Percentiles rank a stretch among this genome's conserved stretches.
phyloP scores from a whole-genome alignment of 2,329 filamentous ascomycete species.

The Ophiostoma triangulosporum region DNA sequence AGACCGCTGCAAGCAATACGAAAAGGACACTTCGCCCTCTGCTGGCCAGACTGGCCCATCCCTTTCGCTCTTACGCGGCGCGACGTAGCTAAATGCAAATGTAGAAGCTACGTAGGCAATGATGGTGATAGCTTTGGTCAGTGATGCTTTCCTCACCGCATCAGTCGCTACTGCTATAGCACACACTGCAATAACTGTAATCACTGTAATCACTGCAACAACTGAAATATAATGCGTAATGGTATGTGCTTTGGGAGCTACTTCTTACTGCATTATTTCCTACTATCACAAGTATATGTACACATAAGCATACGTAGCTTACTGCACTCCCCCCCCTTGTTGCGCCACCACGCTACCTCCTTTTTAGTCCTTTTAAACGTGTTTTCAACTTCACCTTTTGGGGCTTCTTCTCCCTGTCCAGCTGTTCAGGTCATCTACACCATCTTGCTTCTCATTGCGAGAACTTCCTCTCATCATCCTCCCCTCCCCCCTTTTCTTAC shows the following conservation, averaged over 20 bases:
- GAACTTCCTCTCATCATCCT: constrained; percentile 1
- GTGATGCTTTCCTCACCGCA: no score
- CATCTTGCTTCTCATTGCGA: constrained; percentile 4
- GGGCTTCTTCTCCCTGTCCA: neutral
- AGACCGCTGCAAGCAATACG: constrained; percentile 1
- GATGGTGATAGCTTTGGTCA: no score
- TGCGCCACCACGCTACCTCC: constrained; percentile 10
- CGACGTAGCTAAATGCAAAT: neutral
- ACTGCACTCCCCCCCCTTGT: neutral
- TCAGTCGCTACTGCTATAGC: no score
- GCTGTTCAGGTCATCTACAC: neutral
- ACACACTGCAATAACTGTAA: no score
- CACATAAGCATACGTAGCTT: neutral
- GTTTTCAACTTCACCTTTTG: constrained; percentile 9
- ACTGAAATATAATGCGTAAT: no score
- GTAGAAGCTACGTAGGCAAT: no score
- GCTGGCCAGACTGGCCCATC: no score
- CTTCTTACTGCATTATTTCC: neutral
- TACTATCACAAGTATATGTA: neutral
- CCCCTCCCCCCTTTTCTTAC: constrained; percentile 1
- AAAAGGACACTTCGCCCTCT: constrained; percentile 11
- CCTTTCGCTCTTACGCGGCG: constrained; percentile 3
- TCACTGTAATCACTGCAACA: no score
- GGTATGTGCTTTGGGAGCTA: no score
- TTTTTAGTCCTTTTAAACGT: constrained; percentile 10